A percentile compares a stretch with the other conserved stretches of the same genome.
phyloP scores from a whole-genome alignment of 345 rosid genomes.

The Citrus unshiu region DNA sequence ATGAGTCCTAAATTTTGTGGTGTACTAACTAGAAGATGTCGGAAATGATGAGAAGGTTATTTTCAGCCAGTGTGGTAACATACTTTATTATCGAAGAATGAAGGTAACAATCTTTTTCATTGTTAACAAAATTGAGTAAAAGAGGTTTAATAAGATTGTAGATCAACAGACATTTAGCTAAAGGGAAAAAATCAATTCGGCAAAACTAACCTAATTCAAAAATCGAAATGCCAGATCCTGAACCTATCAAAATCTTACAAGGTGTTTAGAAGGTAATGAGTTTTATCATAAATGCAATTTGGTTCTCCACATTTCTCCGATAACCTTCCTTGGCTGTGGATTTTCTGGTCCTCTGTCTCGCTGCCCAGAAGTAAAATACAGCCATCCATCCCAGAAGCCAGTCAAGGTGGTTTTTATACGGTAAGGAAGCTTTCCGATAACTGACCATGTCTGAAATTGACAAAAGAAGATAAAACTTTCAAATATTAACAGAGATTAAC shows the following conservation, averaged over 20 bases:
- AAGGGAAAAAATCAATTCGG: not conserved
- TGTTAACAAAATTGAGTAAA: not conserved
- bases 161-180: not conserved
- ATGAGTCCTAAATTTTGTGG: too few relatives aligned
- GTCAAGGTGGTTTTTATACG: slow-evolving; percentile 66
- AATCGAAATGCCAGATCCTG: not conserved
- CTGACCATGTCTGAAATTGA: slow-evolving; percentile 71
- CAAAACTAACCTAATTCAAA: not conserved
- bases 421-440: slow-evolving; percentile 76
- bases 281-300: slow-evolving; percentile 42
- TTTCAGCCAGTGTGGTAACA: not conserved
- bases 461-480: not conserved
- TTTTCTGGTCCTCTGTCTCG: slow-evolving; percentile 75
- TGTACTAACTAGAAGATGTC: not conserved
- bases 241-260: not conserved
- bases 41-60: not conserved
- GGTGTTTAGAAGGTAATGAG: not conserved
- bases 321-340: slow-evolving; percentile 74
- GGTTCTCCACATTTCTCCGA: slow-evolving; percentile 84
- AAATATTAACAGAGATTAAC: not conserved
- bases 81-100: not conserved
- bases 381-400: slow-evolving; percentile 75
- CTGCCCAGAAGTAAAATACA: slow-evolving; percentile 84
- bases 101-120: not conserved
- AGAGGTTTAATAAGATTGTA: not conserved